Evolutionary conservation across 345 rosid genomes (phyloP).

Genomic region (Salix viminalis): DNA sequence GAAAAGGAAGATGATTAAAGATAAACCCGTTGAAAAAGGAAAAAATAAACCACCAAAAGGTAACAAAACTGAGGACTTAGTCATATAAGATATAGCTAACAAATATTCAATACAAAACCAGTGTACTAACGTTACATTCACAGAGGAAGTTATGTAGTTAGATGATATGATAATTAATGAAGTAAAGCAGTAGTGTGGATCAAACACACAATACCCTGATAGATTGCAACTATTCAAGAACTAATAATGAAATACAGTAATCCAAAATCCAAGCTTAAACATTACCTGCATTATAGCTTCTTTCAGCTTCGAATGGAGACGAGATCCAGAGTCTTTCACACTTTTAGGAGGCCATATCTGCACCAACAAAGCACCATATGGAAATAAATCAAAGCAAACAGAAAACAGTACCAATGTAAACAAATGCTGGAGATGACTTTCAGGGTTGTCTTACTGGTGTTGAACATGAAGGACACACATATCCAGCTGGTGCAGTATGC

Average conservation of each 20-base stretch:
- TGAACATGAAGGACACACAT: constrained; percentile 79
- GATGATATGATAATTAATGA: not conserved
- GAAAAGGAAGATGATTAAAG: not conserved
- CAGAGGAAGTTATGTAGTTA: not conserved
- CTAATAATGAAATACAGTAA: constrained; percentile 2
- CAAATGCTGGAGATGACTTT: not conserved
- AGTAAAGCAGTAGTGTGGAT: not conserved
- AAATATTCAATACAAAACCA: not conserved
- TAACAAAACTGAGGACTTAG: not conserved
- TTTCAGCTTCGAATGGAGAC: constrained; percentile 73
- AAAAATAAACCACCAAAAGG: not conserved
- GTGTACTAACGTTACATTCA: not conserved
- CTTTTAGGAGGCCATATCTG: constrained; percentile 99
- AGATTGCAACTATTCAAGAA: not conserved
- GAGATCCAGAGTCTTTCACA: constrained; percentile 89
- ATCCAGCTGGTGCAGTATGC: constrained; percentile 98
- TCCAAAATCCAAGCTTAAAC: constrained; percentile 15
- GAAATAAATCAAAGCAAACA: not conserved
- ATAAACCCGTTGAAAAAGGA: not conserved
- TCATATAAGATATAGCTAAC: not conserved
- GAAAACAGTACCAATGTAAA: not conserved
- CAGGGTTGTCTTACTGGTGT: constrained; percentile 51
- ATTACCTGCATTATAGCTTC: constrained; percentile 83
- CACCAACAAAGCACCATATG: constrained; percentile 19
- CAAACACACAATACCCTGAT: too few species aligned